Base-by-base conservation (phyloP, 768 basidiomycete genomes). In the Sporobolomyces roseus region DNA sequence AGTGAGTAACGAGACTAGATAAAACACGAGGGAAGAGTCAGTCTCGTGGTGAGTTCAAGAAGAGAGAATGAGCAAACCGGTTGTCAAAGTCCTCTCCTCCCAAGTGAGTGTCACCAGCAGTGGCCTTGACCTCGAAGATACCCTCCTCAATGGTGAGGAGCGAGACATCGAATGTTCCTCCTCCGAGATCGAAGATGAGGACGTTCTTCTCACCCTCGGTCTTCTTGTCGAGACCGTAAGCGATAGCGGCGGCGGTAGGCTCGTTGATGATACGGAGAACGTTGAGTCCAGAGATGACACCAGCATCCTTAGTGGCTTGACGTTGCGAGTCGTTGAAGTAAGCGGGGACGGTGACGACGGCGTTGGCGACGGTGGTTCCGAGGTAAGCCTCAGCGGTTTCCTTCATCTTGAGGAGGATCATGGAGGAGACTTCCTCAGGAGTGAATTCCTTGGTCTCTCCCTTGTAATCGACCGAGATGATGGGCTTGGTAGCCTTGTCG, bases 271-370 rank as follows among this genome's bases (percentile, higher is more conserved):
- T 96, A 82, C 94, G 92, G 77, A 94, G 89, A 69, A 97, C 89
- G 78, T 94, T 92, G 74, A 98, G 81, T 71, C 94, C 94, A 25
- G 92, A 85, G 76, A 98, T 97, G 68, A 85, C 86, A 75, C 94
- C 94, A 43, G 94, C 93, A 77, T 98, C 94, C 83, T 96, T 98
- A 76, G 94, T 98, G 27, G 94, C 94, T 77, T 94, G 92, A 78
- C 94, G 90, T 79, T 98, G 94, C 30, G 94, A 93, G 83, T 98
- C 93, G 80, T 98, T 98, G 85, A 97, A 97, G 84, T 97, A 97
- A 43, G 93, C 93, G 36, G 93, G 93, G 71, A 97, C 82, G 72
- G 82, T 82, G 74, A 82, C 80, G 70, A 80, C 79, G 61, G 85
- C 85, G 78, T 86, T 79, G 85, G 82, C 85, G 78, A 87, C 84